A percentile compares a stretch with the other conserved stretches of the same genome.
phyloP scores from a whole-genome alignment of 2,329 filamentous ascomycete species.

The Penicillium sp. region DNA sequence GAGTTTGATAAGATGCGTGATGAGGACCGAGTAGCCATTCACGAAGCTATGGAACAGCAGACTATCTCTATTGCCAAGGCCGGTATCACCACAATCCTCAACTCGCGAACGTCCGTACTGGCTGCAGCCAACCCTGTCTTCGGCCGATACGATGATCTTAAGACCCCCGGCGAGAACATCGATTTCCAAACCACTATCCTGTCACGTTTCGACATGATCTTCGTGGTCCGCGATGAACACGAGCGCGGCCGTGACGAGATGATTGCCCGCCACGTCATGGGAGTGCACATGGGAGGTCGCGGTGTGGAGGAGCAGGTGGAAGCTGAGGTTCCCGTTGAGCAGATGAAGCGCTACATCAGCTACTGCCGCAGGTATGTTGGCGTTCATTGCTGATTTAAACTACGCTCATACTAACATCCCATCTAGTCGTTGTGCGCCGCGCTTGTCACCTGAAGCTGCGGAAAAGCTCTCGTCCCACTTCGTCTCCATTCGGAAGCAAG shows the following conservation, averaged over 20 bases:
- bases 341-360: conserved; percentile 95
- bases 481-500: conserved; percentile 90
- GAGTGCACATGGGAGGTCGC: conserved; percentile 89
- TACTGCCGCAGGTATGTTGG: conserved; percentile 85
- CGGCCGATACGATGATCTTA: conserved; percentile 96
- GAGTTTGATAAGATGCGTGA: conserved; percentile 99
- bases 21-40: conserved; percentile 94
- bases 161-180: conserved; percentile 96
- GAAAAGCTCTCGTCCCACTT: conserved; percentile 98
- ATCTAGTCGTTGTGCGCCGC: conserved; percentile 79
- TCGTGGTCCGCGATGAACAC: conserved; percentile 96
- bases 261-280: conserved; percentile 96
- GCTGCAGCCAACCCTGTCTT: conserved; percentile 97
- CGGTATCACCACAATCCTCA: conserved; percentile 96
- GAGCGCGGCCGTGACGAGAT: conserved; percentile 83
- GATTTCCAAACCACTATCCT: conserved; percentile 98
- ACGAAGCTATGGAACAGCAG: conserved; percentile 99
- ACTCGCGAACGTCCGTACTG: conserved; percentile 89
- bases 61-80: conserved; percentile 99
- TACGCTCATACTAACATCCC: conserved; percentile 13
- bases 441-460: conserved; percentile 82
- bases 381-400: neutral
- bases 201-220: conserved; percentile 99
- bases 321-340: conserved; percentile 88
- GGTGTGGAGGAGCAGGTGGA: conserved; percentile 78